Percentiles rank a stretch among this genome's conserved stretches.
Evolutionary conservation across 2,329 filamentous ascomycete genomes (phyloP).

Genomic region (Alternaria postmessia): DNA sequence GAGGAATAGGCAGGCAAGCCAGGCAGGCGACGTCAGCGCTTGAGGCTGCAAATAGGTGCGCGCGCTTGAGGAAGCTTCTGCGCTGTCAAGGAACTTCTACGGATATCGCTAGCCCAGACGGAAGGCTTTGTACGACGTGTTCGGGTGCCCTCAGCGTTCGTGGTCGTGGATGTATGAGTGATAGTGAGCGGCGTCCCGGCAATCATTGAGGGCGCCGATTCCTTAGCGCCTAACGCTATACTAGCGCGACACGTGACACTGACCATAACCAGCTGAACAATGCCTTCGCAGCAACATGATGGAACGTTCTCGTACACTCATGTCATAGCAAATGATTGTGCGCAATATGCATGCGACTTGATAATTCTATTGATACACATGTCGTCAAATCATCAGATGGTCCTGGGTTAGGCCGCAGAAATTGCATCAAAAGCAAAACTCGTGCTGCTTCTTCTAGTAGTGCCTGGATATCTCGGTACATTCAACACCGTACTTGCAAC

Average conservation of each 20-base stretch:
- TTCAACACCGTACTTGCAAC: not conserved
- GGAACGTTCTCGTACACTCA: not conserved
- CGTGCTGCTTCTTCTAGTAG: not conserved
- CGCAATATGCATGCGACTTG: not conserved
- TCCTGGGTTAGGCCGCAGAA: not conserved
- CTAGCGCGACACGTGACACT: slow-evolving; percentile 18
- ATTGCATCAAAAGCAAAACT: slow-evolving; percentile 4
- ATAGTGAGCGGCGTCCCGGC: slow-evolving; percentile 23
- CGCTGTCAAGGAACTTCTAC: slow-evolving; percentile 32
- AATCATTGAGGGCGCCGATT: slow-evolving; percentile 22
- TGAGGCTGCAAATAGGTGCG: slow-evolving; percentile 35
- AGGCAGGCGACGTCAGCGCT: slow-evolving; percentile 43
- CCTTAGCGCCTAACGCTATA: slow-evolving; percentile 16
- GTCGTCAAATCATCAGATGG: not conserved
- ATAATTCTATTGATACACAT: not conserved
- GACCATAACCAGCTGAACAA: not conserved
- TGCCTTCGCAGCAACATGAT: not conserved
- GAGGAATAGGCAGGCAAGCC: slow-evolving; percentile 32
- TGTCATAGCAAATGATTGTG: not conserved
- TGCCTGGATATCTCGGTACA: not conserved
- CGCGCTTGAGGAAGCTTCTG: slow-evolving; percentile 36
- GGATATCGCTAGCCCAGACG: slow-evolving; percentile 31
- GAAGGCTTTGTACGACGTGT: slow-evolving; percentile 43
- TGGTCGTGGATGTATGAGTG: slow-evolving; percentile 44
- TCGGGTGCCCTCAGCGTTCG: slow-evolving; percentile 40